Evolutionary conservation across 129 eudicot genomes (phyloP), one percentile per base, ranked within the genome.

Genomic region (Saposhnikovia divaricata): DNA sequence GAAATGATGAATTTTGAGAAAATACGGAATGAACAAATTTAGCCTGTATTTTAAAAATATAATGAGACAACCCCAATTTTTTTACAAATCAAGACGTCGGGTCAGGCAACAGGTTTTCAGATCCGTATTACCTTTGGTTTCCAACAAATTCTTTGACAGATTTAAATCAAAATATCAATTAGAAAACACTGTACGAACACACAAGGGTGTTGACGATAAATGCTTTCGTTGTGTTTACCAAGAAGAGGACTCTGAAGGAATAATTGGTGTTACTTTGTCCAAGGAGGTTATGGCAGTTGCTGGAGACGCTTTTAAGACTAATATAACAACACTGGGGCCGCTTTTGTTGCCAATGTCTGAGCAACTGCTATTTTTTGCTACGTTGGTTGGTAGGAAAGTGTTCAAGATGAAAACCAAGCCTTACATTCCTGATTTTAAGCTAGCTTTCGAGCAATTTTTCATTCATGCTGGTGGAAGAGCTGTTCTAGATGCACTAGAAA

Each of bases 251-350:
- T 47, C 66, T 18, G 63, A 77, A 16, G 84, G 87, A 6, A 84
- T 71, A 71, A 28, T 81, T 25, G 87, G 87, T 9, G 82, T 84
- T 65, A 68, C 87, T 50, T 48, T 84, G 61, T 84, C 87, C 0
- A 84, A 81, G 75, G 87, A 81, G n/a, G 37, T 84, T 6, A 84
- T 84, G 87, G 82, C 87, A 9, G 84, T 84, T 1, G 87, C 87
- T 14, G 87, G 84, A 42, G 84, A 84, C 44, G 87, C 87, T 43
- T 74, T 84, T 25, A 84, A 84, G 44, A 81, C 84, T 21, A 84
- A 84, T 37, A 80, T 81, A 55, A 84, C 84, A 12, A 70, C 75
- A 19, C 42, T 70, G 13, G 75, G 45, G 25, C 75, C 47, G 8
- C 75, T 70, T 37, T 47, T 70, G 25, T 70, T 70, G 47, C 75